Evolutionary conservation across 306 rosid species (phyloP).

Genomic region (Oxytropis ochrocephala): DNA sequence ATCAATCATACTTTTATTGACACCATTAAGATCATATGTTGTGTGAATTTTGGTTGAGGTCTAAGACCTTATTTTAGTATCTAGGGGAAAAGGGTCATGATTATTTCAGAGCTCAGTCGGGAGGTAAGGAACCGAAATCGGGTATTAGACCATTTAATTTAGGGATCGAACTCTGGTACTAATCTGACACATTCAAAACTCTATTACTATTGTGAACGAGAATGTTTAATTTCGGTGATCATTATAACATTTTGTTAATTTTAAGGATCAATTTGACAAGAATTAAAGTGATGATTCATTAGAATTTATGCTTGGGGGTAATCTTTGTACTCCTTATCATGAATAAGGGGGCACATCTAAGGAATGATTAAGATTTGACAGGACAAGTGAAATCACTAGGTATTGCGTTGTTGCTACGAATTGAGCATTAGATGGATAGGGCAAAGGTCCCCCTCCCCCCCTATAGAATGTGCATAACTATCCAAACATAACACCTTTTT

Average conservation of each 20-base stretch:
- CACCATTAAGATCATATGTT: background rate
- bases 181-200: too few species aligned
- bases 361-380: background rate
- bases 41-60: too few species aligned
- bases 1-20: background rate
- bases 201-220: too few species aligned
- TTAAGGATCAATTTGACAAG: too few species aligned
- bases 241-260: too few species aligned
- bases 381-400: background rate
- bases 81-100: too few species aligned
- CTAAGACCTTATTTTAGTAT: too few species aligned
- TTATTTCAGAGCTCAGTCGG: too few species aligned
- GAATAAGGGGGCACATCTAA: background rate
- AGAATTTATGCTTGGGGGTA: background rate
- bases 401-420: background rate
- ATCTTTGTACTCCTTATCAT: background rate
- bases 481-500: constrained; percentile 4
- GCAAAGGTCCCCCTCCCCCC: constrained; percentile 24
- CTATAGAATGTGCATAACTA: constrained; percentile 13
- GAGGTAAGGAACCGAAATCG: too few species aligned
- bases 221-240: too few species aligned
- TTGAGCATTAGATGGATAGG: background rate
- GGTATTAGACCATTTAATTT: too few species aligned
- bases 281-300: background rate
- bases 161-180: too few species aligned